Evolutionary conservation across 2,329 filamentous ascomycete genomes (phyloP), one percentile per base, ranked within the genome.

Genomic region (Aureobasidium sp.): DNA sequence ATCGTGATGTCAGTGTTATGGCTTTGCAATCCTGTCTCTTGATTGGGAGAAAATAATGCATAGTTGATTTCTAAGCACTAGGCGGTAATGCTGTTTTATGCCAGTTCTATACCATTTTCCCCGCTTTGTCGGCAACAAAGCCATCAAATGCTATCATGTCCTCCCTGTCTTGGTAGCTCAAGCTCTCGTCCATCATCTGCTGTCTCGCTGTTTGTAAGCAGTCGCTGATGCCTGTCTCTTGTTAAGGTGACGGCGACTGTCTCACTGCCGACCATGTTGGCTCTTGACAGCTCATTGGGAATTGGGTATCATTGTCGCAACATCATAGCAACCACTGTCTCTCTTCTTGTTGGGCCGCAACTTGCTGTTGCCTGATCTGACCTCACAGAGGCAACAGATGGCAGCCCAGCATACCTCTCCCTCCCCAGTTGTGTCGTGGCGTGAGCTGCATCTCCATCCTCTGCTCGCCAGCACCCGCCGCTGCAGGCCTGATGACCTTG

Each of bases 331-430:
- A 22, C 34, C 22, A 44, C 20, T 41, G 34, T 56, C 41, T 37
- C 6, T 31, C 11, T 36, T 20, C 15, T 17, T 22, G 31, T 37
- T 37, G 17, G 14, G 41, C 25, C 41, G 41, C 41, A 5, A n/a
- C 41, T 39, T 45, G 36, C 12, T 55, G 51, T 20, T 39, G 49
- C 31, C 41, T 58, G 15, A 27, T n/a, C 14, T 34, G 17, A 8
- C 22, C n/a, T 82, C 78, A 96, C 62, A 95, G 68, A 29, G 90
- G 91, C 67, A 96, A 77, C 66, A 97, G 84, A 77, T 97, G 92
- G 74, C 93, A 99, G 61, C 93, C 93, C 69, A 99, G 78, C 73
- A 95, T 78, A 14, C 93, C 94, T 74, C 91, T 82, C 34, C 94
- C 94, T 67, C 93, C 93, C 93, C 94, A 99, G 71, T 92, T 82